Conservation (phyloP, 805 yeast genomes). For the Tetrapisispora phaffii region DNA sequence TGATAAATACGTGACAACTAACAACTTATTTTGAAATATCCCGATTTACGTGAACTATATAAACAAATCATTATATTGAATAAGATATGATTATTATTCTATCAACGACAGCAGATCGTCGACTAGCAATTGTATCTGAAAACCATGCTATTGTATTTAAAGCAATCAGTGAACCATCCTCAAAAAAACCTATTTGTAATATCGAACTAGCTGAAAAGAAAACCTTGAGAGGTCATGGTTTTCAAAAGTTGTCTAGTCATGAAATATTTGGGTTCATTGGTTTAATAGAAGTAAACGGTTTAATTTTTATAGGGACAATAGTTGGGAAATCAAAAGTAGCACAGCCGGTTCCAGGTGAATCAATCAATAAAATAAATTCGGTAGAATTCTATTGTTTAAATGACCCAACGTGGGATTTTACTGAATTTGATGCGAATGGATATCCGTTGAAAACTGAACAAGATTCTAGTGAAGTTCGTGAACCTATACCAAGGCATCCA, state of each 20-base stretch:
- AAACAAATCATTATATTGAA: not conserved
- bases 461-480: conserved; percentile 3
- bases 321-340: conserved; percentile 74
- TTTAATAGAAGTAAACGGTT: conserved; percentile 54
- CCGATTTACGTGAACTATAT: not conserved
- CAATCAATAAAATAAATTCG: conserved; percentile 65
- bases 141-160: conserved; percentile 11
- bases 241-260: conserved; percentile 35
- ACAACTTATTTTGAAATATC: too few relatives aligned
- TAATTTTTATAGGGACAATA: conserved; percentile 68
- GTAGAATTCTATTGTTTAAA: conserved; percentile 81
- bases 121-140: conserved; percentile 11
- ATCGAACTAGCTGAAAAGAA: conserved; percentile 38
- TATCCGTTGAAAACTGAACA: conserved; percentile 34
- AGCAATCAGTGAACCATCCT: conserved; percentile 11
- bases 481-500: conserved; percentile 54
- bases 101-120: conserved; percentile 6
- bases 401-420: conserved; percentile 67
- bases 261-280: conserved; percentile 72
- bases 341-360: conserved; percentile 65
- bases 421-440: conserved; percentile 60
- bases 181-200: conserved; percentile 31
- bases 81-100: conserved; percentile 19
- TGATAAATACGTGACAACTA: too few relatives aligned
- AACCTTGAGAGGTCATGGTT: conserved; percentile 31